phyloP scores from a whole-genome alignment of 768 basidiomycete species.

The Basidioascus undulatus region DNA sequence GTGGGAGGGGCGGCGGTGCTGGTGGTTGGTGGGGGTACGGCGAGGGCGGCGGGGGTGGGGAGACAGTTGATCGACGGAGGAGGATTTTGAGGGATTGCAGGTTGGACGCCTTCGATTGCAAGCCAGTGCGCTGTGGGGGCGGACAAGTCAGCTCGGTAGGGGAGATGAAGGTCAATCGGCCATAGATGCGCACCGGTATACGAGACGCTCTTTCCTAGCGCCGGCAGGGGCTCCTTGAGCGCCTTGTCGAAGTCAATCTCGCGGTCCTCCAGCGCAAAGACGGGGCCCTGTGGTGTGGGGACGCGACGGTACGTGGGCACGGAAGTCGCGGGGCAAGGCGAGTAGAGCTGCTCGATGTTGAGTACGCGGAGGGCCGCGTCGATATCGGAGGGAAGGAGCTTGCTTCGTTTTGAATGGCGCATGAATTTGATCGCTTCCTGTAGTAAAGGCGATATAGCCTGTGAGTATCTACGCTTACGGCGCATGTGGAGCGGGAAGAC shows the following conservation, averaged over 20 bases:
- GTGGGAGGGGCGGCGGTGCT: not conserved
- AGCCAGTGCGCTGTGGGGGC: conserved; percentile 86
- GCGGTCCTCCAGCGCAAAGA: conserved; percentile 88
- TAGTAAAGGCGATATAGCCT: no score
- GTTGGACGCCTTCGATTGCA: conserved; percentile 92
- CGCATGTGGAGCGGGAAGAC: no score
- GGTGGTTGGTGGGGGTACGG: conserved; percentile 6
- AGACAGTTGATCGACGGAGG: conserved; percentile 19
- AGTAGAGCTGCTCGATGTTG: conserved; percentile 85
- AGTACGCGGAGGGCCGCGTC: conserved; percentile 80
- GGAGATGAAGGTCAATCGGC: no score
- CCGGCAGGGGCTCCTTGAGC: conserved; percentile 60
- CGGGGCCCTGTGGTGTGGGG: conserved; percentile 34
- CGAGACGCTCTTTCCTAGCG: no score
- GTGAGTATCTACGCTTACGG: no score
- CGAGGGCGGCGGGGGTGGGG: conserved; percentile 7
- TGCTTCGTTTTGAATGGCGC: conserved; percentile 77
- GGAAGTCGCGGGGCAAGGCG: no score
- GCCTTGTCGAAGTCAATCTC: conserved; percentile 91
- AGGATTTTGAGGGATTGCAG: conserved; percentile 85
- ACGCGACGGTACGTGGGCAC: no score
- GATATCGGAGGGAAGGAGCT: conserved; percentile 67
- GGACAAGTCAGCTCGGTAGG: no score
- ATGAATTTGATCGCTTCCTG: conserved; percentile 94
- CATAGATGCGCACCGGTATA: no score